phyloP scores from a whole-genome alignment of 768 basidiomycete species.

The Termitomyces sp. region DNA sequence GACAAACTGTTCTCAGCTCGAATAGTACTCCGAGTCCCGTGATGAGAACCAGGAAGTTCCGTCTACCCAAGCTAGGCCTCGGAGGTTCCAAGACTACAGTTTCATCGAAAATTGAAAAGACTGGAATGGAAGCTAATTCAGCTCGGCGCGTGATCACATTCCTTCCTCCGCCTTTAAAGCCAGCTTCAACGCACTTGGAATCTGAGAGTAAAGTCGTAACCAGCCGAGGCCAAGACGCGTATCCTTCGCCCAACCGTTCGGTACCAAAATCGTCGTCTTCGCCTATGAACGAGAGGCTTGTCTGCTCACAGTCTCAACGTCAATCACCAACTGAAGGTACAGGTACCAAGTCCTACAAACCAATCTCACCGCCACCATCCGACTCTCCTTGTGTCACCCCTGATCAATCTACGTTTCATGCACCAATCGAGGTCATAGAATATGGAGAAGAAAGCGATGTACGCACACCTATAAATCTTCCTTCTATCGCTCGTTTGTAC shows the following conservation, averaged over 20 bases:
- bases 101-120: constrained; percentile 3
- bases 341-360: not conserved
- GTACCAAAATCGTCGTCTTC: not conserved
- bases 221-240: not conserved
- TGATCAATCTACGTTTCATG: not conserved
- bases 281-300: not conserved
- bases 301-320: not conserved
- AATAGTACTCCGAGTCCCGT: not conserved
- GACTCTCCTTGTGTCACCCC: not conserved
- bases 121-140: constrained; percentile 19
- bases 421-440: not conserved
- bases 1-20: not conserved
- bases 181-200: not conserved
- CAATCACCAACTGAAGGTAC: not conserved
- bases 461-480: not conserved
- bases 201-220: not conserved
- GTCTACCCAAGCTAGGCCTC: constrained; percentile 4
- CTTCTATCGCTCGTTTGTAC: constrained; percentile 3
- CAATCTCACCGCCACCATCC: constrained; percentile 10
- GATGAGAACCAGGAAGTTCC: constrained; percentile 10
- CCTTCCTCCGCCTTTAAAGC: constrained; percentile 18
- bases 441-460: not conserved
- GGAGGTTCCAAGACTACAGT: not conserved
- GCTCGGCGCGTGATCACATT: constrained; percentile 20
- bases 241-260: constrained; percentile 14